Conservation (phyloP, 305 asterid genomes). For the Fraxinus angustifolia region DNA sequence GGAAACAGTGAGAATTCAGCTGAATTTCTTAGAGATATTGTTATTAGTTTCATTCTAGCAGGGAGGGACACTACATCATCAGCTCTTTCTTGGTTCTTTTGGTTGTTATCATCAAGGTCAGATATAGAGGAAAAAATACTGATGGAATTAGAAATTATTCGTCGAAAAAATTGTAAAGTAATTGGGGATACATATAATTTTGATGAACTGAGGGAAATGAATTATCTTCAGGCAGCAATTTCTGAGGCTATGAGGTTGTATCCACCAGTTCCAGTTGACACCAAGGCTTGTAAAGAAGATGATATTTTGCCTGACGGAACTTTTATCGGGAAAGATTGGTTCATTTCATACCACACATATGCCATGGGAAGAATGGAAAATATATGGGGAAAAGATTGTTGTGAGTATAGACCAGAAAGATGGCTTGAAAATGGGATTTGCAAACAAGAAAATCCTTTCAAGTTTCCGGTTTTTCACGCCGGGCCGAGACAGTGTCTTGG, state of each 20-base stretch:
- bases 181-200: constrained; percentile 39
- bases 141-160: constrained; percentile 38
- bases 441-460: constrained; percentile 55
- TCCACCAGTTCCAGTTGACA: constrained; percentile 78
- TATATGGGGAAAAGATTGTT: constrained; percentile 65
- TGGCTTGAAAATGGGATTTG: constrained; percentile 72
- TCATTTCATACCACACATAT: constrained; percentile 45
- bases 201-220: constrained; percentile 70
- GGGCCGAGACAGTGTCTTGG: constrained; percentile 87
- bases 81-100: constrained; percentile 70
- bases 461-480: constrained; percentile 74
- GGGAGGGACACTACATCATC: constrained; percentile 78
- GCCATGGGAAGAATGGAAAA: constrained; percentile 76
- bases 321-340: constrained; percentile 61
- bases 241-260: constrained; percentile 78
- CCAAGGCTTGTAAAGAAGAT: constrained; percentile 48
- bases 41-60: constrained; percentile 70
- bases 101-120: constrained; percentile 49
- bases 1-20: constrained; percentile 34
- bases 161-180: constrained; percentile 23
- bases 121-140: constrained; percentile 41
- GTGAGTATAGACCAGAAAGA: constrained; percentile 68
- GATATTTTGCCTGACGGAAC: constrained; percentile 79
- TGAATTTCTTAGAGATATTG: constrained; percentile 51
- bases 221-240: constrained; percentile 73